Evolutionary conservation across 1,139 yeast genomes (phyloP), one percentile per base, ranked within the genome.

Genomic region (Candida smagusa): DNA sequence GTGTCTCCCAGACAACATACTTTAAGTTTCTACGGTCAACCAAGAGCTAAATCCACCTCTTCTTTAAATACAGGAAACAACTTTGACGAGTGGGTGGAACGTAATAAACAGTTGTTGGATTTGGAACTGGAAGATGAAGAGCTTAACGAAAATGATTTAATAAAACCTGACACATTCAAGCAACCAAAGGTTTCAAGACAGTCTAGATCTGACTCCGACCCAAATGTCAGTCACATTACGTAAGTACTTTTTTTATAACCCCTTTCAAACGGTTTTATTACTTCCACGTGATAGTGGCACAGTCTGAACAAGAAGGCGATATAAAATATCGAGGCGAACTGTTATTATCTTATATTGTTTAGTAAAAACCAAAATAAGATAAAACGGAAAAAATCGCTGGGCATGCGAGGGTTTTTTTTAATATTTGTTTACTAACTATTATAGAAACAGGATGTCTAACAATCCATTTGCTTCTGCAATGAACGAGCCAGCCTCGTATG

Each of bases 401-500:
- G 26, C 25, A 16, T 16, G 19, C 19, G 19, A 16, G 19, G 19
- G 19, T 16, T 16, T 16, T 16, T 12, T 12, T 29, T 30, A 38
- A 30, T 28, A 29, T 34, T 37, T 25, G 26, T 16, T 22, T 60
- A 63, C 71, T 65, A 58, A 57, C 59, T 37, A 12, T 42, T 46
- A 16, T 32, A 38, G 29, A 47, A 59, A 68, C 43, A 64, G 58
- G 49, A 70, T 70, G 75, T 64, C 72, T 37, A 77, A 77, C 47
- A 78, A 78, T 49, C 83, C 84, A 11, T 79, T 78, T 52, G 75
- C 79, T 7, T 65, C 73, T 24, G 73, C 75, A 16, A 53, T 73
- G 46, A 56, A 56, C 37, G 65, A 69, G 16, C 61, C 66, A 12
- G 57, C 60, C n/a, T 52, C 67, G 7, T 63, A 66, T 30, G 63